A percentile compares a stretch with the other conserved stretches of the same genome.
These are phyloP conservation scores for Yamadazyma aaseri DNA, from an alignment of 1,139 yeast species.

Conservation along the genomic window DNA sequence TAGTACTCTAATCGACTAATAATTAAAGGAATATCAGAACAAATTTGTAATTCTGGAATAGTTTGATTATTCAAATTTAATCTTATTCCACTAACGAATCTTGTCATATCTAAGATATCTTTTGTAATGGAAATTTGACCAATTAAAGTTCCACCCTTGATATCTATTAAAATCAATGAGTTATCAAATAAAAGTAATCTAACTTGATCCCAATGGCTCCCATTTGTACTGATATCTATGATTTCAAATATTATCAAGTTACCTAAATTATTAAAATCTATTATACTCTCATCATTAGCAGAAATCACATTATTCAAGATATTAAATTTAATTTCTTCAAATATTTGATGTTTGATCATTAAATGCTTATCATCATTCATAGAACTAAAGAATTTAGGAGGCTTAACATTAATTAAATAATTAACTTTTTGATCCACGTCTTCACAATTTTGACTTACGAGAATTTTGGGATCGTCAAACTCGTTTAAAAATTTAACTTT, in stretches of 20 bases:
- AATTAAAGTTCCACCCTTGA: conserved; percentile 26
- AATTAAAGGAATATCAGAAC: conserved; percentile 32
- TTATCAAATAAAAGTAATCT: conserved; percentile 41
- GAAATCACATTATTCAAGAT: conserved; percentile 15
- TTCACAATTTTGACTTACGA: conserved; percentile 4
- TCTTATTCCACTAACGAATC: conserved; percentile 26
- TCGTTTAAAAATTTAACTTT: conserved; percentile 18
- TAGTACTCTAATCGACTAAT: conserved; percentile 42
- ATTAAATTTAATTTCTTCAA: conserved; percentile 15
- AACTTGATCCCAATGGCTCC: conserved; percentile 33
- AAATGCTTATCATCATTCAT: conserved; percentile 16
- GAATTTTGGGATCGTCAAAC: conserved; percentile 12
- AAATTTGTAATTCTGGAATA: conserved; percentile 46
- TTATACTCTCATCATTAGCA: conserved; percentile 13
- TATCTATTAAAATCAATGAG: conserved; percentile 35
- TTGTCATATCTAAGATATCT: conserved; percentile 33
- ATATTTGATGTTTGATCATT: conserved; percentile 15
- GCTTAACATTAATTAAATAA: conserved; percentile 24
- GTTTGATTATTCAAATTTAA: conserved; percentile 40
- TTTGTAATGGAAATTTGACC: conserved; percentile 28
- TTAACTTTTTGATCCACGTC: conserved; percentile 18
- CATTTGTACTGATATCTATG: conserved; percentile 39
- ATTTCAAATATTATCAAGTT: conserved; percentile 40
- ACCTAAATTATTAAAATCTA: conserved; percentile 17
- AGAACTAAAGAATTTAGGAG: conserved; percentile 23